A percentile compares a stretch with the other conserved stretches of the same genome.
These are phyloP conservation scores for Aspergillus brasiliensis DNA, from an alignment of 2,329 filamentous ascomycete genomes.

Conservation along the genomic window DNA sequence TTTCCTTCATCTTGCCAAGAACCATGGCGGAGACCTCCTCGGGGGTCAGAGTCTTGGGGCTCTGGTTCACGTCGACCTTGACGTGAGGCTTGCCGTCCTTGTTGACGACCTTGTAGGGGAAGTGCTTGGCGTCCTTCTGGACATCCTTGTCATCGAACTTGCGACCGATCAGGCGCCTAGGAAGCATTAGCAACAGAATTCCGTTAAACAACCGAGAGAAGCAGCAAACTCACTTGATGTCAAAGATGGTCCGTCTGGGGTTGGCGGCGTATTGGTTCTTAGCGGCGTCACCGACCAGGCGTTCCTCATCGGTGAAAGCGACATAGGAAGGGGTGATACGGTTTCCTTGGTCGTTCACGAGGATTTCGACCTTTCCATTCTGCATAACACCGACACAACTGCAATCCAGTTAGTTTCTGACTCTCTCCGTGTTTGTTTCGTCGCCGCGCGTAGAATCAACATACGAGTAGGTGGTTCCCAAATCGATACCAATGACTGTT, in stretches of 20 bases:
- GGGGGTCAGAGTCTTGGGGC: constrained; percentile 64
- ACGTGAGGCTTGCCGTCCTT: constrained; percentile 89
- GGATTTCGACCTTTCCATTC: constrained; percentile 91
- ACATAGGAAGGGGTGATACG: constrained; percentile 95
- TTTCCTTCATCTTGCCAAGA: constrained; percentile 68
- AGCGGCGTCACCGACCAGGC: constrained; percentile 93
- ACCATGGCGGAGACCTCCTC: constrained; percentile 70
- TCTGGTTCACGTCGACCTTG: constrained; percentile 63
- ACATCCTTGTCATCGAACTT: constrained; percentile 84
- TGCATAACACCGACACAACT: constrained; percentile 95
- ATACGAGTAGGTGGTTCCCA: constrained; percentile 77
- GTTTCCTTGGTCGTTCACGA: constrained; percentile 96
- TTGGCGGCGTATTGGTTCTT: constrained; percentile 92
- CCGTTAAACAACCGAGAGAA: neutral
- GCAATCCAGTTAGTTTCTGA: constrained; percentile 47
- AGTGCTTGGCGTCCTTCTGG: constrained; percentile 94
- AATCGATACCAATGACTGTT: constrained; percentile 89
- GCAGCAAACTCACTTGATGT: constrained; percentile 72
- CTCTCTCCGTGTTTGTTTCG: too few relatives aligned
- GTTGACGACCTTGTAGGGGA: constrained; percentile 91
- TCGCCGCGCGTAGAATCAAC: constrained; percentile 11
- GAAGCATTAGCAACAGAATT: constrained; percentile 11
- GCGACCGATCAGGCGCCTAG: constrained; percentile 79
- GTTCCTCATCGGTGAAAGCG: constrained; percentile 94
- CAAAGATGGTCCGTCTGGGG: constrained; percentile 74